Conservation (phyloP, 345 rosid genomes). For the Zanthoxylum bungeanum region DNA sequence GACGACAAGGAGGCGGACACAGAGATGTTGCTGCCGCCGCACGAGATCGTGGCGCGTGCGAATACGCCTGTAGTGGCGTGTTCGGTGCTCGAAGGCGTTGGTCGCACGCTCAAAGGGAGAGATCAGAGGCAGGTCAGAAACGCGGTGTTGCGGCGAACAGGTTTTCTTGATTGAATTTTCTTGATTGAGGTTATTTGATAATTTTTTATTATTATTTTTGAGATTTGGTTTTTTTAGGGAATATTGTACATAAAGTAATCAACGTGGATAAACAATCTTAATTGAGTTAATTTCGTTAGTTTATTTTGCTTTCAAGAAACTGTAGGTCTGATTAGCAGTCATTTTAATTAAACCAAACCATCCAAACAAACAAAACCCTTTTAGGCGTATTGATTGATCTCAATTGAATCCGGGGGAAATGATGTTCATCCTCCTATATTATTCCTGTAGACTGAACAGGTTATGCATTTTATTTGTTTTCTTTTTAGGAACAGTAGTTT, state of each 20-base stretch:
- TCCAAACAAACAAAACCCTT: no score
- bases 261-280: not conserved
- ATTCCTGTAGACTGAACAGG: not conserved
- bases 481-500: not conserved
- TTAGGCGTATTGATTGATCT: not conserved
- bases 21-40: slow-evolving; percentile 78
- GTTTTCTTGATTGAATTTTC: slow-evolving; percentile 78
- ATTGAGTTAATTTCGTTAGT: not conserved
- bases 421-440: not conserved
- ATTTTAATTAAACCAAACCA: no score
- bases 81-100: slow-evolving; percentile 87
- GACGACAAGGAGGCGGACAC: slow-evolving; percentile 48
- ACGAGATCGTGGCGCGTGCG: slow-evolving; percentile 77
- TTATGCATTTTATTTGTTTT: not conserved
- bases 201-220: not conserved
- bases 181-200: slow-evolving; percentile 43
- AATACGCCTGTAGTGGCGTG: slow-evolving; percentile 51
- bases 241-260: not conserved
- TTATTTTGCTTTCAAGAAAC: not conserved
- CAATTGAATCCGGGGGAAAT: not conserved
- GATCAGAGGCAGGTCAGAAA: slow-evolving; percentile 84
- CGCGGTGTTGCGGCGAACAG: slow-evolving; percentile 74
- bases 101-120: slow-evolving; percentile 89
- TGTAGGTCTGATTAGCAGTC: not conserved
- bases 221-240: not conserved